Evolutionary conservation across 306 rosid species (phyloP), one percentile per base, ranked within the genome.

Genomic region (Casuarina cunninghamiana): DNA sequence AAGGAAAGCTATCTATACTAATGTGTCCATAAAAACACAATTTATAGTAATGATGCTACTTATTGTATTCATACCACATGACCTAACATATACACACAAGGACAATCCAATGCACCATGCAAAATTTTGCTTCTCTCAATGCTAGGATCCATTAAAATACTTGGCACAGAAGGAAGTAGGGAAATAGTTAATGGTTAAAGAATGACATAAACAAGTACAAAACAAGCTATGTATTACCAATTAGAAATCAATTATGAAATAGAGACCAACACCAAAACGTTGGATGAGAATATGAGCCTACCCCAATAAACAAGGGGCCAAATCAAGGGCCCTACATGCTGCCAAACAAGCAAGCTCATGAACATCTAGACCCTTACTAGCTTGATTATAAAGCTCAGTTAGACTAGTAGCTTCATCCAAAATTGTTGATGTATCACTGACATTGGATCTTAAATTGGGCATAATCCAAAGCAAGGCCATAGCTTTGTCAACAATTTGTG

Each of bases 331-430:
- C 0, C 98, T 92, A 67, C 92, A 90, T 66, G 92, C 88, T 37
- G 96, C 97, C 65, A 89, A 71, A 81, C 97, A 94, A 86, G 89
- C 93, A 82, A 83, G 85, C 85, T 94, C 98, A 1, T 92, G 98
- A 75, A 94, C 97, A 84, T 89, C 97, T 3, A 94, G 81, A 77
- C 97, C 90, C 83, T 82, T 90, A 86, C 89, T 92, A 51, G 41
- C 70, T 41, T 70, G 73, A 55, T 68, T 60, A 77, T 80, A 88
- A 75, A 81, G 84, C 65, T 93, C 89, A 45, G 87, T 66, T 48
- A 92, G 87, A 78, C 76, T 61, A 48, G 60, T 75, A 48, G 83
- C 86, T 77, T 84, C 93, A 53, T 76, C 84, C 58, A 83, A 82
- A 77, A 75, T 44, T 46, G 21, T 69, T 43, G 60, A 73, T 38